phyloP scores from a whole-genome alignment of 345 rosid genomes.

The Ceriops tagal region DNA sequence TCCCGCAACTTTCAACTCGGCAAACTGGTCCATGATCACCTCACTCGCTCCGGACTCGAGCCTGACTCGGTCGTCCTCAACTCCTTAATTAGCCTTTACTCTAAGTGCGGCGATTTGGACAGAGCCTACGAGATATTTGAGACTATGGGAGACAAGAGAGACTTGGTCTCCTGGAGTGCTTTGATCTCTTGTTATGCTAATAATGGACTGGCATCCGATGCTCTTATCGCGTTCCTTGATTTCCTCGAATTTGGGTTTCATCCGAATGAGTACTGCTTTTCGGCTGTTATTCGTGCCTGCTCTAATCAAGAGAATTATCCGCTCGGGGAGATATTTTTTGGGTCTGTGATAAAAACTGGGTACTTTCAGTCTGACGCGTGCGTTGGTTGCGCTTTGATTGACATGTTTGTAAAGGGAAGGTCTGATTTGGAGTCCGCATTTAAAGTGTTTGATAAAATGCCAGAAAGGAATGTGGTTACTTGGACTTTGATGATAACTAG shows the following conservation, averaged over 20 bases:
- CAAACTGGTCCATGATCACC: conserved; percentile 43
- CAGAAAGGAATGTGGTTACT: conserved; percentile 49
- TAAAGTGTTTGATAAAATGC: conserved; percentile 61
- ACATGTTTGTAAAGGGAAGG: conserved; percentile 55
- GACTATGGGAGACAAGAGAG: conserved; percentile 51
- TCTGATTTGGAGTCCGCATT: conserved; percentile 41
- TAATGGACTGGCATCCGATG: conserved; percentile 40
- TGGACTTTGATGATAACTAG: conserved; percentile 72
- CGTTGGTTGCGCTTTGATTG: conserved; percentile 65
- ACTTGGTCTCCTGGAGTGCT: conserved; percentile 71
- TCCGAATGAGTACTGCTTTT: conserved; percentile 65
- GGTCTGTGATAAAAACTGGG: conserved; percentile 53
- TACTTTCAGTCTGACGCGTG: conserved; percentile 47
- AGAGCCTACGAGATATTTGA: conserved; percentile 44
- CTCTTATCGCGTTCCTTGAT: conserved; percentile 39
- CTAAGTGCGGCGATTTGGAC: conserved; percentile 50
- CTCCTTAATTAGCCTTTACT: conserved; percentile 65
- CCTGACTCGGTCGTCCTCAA: conserved; percentile 56
- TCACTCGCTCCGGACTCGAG: conserved; percentile 40
- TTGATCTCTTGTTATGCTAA: conserved; percentile 65
- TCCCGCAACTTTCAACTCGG: conserved; percentile 55
- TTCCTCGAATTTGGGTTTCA: conserved; percentile 52
- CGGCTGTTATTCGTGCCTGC: conserved; percentile 59
- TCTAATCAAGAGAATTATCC: conserved; percentile 31
- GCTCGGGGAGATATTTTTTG: conserved; percentile 43